These are phyloP conservation scores for Russula foetens DNA, from an alignment of 768 basidiomycete genomes.

Conservation along the genomic window DNA sequence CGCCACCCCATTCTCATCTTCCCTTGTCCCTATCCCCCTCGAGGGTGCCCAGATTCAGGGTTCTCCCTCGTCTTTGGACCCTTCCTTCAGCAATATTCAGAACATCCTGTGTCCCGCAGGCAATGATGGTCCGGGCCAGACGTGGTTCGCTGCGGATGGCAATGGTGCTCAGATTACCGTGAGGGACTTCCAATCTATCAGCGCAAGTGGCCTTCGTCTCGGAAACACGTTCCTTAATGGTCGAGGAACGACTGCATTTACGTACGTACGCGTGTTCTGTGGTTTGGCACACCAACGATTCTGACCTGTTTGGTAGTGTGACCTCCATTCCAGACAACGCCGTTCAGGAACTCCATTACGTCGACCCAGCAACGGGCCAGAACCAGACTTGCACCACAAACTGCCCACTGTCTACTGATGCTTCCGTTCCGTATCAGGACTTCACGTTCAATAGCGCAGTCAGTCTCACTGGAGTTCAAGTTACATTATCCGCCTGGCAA, in stretches of 20 bases:
- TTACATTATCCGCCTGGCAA: constrained; percentile 68
- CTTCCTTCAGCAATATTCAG: constrained; percentile 53
- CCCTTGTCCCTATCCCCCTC: constrained; percentile 75
- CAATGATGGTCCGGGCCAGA: constrained; percentile 67
- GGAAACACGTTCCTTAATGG: constrained; percentile 83
- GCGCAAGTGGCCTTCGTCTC: constrained; percentile 73
- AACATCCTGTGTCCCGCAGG: constrained; percentile 82
- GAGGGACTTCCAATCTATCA: constrained; percentile 63
- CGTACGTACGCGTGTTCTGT: constrained; percentile 42
- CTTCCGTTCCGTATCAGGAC: constrained; percentile 82
- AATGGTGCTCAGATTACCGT: constrained; percentile 67
- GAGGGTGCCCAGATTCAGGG: constrained; percentile 47
- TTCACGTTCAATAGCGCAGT: constrained; percentile 65
- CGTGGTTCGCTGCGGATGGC: constrained; percentile 78
- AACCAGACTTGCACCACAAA: constrained; percentile 67
- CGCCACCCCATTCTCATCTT: constrained; percentile 82
- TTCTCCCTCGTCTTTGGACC: constrained; percentile 52
- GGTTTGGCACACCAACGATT: neutral
- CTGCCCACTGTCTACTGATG: constrained; percentile 77
- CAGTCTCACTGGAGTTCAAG: constrained; percentile 82
- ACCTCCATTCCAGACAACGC: constrained; percentile 86
- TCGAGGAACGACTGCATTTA: constrained; percentile 83
- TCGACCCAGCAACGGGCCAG: constrained; percentile 67
- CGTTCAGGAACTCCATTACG: constrained; percentile 65
- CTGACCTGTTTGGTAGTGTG: constrained; percentile 41